A percentile compares a stretch with the other conserved stretches of the same genome.
Evolutionary conservation across 169 alveolate genomes (phyloP).

Genomic region (Plasmodium gaboni): DNA sequence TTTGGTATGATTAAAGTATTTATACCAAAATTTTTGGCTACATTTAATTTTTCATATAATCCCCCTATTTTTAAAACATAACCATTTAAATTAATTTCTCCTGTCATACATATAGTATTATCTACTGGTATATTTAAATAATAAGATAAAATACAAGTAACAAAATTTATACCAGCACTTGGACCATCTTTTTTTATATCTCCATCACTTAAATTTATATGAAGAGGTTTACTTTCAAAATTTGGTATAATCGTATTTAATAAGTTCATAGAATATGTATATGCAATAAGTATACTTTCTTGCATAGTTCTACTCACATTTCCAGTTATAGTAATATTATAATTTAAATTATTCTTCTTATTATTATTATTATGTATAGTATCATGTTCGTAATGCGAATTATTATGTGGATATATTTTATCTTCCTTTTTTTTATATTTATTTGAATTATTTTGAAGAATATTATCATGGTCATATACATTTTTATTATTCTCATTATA

Average conservation of each 20-base stretch:
- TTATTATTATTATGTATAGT: background rate
- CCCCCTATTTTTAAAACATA: slow-evolving; percentile 94
- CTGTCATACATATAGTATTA: slow-evolving; percentile 95
- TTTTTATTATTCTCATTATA: no score
- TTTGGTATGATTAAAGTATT: slow-evolving; percentile 86
- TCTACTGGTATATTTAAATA: slow-evolving; percentile 85
- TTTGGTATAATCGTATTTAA: slow-evolving; percentile 79
- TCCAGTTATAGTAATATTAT: slow-evolving; percentile 92
- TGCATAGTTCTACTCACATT: slow-evolving; percentile 94
- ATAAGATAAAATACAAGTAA: slow-evolving; percentile 91
- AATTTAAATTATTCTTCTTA: slow-evolving; percentile 52
- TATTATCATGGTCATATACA: no score
- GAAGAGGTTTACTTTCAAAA: slow-evolving; percentile 90
- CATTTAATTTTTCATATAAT: slow-evolving; percentile 93
- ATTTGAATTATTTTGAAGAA: no score
- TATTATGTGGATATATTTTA: slow-evolving; percentile 18
- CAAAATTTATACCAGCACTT: slow-evolving; percentile 95
- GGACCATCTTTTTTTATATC: slow-evolving; percentile 98
- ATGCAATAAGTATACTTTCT: slow-evolving; percentile 94
- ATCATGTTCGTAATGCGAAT: background rate
- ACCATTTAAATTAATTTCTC: slow-evolving; percentile 96
- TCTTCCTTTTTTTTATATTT: slow-evolving; percentile 3
- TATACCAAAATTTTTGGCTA: slow-evolving; percentile 94
- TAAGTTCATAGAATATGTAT: slow-evolving; percentile 91
- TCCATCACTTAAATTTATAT: slow-evolving; percentile 96